A percentile compares a stretch with the other conserved stretches of the same genome.
Evolutionary conservation across 2,329 filamentous ascomycete species (phyloP).

Genomic region (Aureobasidium lini): DNA sequence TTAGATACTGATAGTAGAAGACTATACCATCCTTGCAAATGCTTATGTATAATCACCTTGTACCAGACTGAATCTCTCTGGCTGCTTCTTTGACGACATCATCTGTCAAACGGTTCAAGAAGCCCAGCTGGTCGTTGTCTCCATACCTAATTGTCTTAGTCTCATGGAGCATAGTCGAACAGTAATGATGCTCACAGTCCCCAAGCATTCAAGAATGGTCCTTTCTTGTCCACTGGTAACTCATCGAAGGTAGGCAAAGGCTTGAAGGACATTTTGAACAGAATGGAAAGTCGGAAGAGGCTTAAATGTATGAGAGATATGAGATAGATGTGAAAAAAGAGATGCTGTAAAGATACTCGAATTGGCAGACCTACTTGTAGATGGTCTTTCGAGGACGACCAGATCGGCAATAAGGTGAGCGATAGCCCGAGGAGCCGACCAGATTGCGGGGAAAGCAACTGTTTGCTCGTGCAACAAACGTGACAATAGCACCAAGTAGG

Average conservation of each 20-base stretch:
- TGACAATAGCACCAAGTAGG: not conserved
- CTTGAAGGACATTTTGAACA: not conserved
- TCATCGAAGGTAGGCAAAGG: constrained; percentile 40
- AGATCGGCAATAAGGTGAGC: not conserved
- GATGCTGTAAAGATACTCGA: not conserved
- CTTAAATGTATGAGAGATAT: not conserved
- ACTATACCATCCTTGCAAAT: not conserved
- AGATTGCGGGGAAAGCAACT: constrained; percentile 10
- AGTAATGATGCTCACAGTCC: constrained; percentile 23
- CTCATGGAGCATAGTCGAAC: not conserved
- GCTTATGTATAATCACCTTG: constrained; percentile 17
- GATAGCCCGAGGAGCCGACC: constrained; percentile 1
- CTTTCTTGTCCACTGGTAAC: constrained; percentile 40
- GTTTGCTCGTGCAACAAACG: not conserved
- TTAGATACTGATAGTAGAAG: not conserved
- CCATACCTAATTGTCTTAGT: constrained; percentile 45
- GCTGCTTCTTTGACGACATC: constrained; percentile 43
- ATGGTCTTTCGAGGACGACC: not conserved
- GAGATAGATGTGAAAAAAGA: not conserved
- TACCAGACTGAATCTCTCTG: constrained; percentile 46
- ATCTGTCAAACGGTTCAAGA: constrained; percentile 53
- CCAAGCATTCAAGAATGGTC: constrained; percentile 40
- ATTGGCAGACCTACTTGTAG: not conserved
- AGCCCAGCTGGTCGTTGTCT: constrained; percentile 50
- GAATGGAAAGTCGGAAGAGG: not conserved